A percentile compares a stretch with the other conserved stretches of the same genome.
Conservation (phyloP, 2,329 filamentous ascomycete genomes). For the Colletotrichum higginsianum region DNA sequence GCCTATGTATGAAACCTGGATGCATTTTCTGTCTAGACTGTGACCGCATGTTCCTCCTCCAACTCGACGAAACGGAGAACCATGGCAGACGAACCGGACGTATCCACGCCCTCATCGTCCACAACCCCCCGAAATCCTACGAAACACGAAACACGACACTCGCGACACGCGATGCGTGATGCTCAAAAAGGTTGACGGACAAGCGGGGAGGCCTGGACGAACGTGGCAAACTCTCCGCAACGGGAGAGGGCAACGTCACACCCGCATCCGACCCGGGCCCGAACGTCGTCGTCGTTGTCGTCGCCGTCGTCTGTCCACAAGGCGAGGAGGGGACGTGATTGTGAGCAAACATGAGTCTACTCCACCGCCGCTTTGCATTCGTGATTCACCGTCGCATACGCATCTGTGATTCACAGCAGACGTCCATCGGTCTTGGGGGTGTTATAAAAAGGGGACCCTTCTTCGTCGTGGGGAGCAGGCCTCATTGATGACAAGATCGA, state of each 20-base stretch:
- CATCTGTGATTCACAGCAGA: constrained; percentile 1
- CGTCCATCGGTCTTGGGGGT: not conserved
- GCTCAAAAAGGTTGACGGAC: not conserved
- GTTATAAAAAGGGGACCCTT: too few species aligned
- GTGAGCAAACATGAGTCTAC: constrained; percentile 11
- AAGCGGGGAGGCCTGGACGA: constrained; percentile 5
- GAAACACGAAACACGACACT: not conserved
- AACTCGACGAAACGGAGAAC: not conserved
- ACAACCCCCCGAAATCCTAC: not conserved
- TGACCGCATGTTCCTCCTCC: not conserved
- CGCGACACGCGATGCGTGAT: not conserved
- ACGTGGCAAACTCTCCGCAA: constrained; percentile 27
- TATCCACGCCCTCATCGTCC: not conserved
- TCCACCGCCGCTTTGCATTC: not conserved
- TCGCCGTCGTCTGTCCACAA: too few species aligned
- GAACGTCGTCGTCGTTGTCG: not conserved
- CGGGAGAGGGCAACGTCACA: constrained; percentile 17
- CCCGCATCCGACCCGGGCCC: constrained; percentile 28
- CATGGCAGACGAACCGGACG: not conserved
- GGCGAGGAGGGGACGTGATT: not conserved
- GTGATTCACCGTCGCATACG: not conserved
- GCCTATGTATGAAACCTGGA: too few species aligned
- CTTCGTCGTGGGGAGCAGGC: not conserved
- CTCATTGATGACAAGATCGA: not conserved
- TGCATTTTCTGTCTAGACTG: not conserved